These are phyloP conservation scores for Venturia effusa DNA, from an alignment of 2,329 filamentous ascomycete genomes.

Conservation along the genomic window DNA sequence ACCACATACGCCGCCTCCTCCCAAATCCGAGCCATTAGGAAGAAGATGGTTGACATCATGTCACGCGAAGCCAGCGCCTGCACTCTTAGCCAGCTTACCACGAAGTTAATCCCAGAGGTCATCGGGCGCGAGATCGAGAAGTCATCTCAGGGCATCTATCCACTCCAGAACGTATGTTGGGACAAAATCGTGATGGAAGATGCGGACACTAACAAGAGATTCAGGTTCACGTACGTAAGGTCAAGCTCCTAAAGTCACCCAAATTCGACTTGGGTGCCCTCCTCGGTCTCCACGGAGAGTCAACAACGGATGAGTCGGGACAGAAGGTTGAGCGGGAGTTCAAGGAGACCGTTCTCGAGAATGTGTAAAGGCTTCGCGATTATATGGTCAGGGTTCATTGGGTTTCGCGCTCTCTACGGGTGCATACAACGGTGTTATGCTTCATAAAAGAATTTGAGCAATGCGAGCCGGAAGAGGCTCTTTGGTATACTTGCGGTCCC, in stretches of 20 bases:
- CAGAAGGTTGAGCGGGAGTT: conserved; percentile 98
- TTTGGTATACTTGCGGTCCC: neutral
- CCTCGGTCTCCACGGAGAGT: conserved; percentile 95
- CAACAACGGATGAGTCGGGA: conserved; percentile 86
- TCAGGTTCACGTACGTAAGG: conserved; percentile 99
- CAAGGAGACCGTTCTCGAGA: conserved; percentile 93
- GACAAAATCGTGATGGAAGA: conserved; percentile 53
- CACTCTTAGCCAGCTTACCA: conserved; percentile 91
- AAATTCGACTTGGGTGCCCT: conserved; percentile 98
- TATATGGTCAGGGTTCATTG: conserved; percentile 2
- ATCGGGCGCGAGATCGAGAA: conserved; percentile 99
- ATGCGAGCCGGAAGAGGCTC: conserved; percentile 1
- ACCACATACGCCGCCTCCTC: conserved; percentile 96
- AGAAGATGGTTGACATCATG: conserved; percentile 99
- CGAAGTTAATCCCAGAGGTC: conserved; percentile 98
- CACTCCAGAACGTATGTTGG: conserved; percentile 89
- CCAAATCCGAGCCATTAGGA: conserved; percentile 94
- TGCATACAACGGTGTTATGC: conserved; percentile 6
- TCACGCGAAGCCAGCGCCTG: conserved; percentile 87
- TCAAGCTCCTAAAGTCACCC: conserved; percentile 96
- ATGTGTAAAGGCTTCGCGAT: conserved; percentile 54
- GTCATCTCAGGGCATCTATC: conserved; percentile 98
- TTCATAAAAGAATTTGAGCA: conserved; percentile 9
- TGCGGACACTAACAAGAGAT: conserved; percentile 24
- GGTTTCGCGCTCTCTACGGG: neutral